phyloP scores from a whole-genome alignment of 2,329 filamentous ascomycete species.

The Lizonia empirigonia region DNA sequence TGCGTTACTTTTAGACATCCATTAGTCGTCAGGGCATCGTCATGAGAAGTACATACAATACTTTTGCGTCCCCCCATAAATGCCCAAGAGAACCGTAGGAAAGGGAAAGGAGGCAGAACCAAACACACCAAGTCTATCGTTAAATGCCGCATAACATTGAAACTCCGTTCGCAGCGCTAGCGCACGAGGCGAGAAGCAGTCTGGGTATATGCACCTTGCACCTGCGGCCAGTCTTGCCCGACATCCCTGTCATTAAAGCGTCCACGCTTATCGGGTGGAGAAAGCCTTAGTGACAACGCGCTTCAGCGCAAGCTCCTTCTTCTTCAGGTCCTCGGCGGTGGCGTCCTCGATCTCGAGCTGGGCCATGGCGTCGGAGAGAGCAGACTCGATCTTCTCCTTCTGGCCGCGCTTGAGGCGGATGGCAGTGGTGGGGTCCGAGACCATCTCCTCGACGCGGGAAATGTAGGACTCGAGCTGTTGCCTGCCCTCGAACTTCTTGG shows the following conservation, averaged over 20 bases:
- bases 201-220: constrained; percentile 36
- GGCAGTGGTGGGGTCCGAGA: constrained; percentile 93
- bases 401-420: constrained; percentile 98
- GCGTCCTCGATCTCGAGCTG: constrained; percentile 96
- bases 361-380: constrained; percentile 95
- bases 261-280: constrained; percentile 73
- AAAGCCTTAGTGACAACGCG: constrained; percentile 98
- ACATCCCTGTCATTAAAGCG: constrained; percentile 17
- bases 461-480: constrained; percentile 99
- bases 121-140: constrained; percentile 46
- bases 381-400: constrained; percentile 99
- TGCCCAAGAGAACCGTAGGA: constrained; percentile 33
- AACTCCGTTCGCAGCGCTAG: constrained; percentile 36
- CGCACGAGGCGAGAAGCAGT: constrained; percentile 26
- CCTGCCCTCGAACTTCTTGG: constrained; percentile 98
- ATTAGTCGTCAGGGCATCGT: constrained; percentile 37
- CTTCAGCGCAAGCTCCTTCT: constrained; percentile 99
- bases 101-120: constrained; percentile 31
- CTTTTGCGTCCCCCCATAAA: constrained; percentile 33
- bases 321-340: constrained; percentile 92
- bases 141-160: constrained; percentile 40
- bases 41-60: constrained; percentile 38
- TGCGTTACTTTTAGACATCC: constrained; percentile 30
- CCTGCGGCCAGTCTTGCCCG: constrained; percentile 31
- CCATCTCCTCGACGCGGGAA: constrained; percentile 96